These are phyloP conservation scores for Elsinoe arachidis DNA, from an alignment of 2,329 filamentous ascomycete species.

Conservation along the genomic window DNA sequence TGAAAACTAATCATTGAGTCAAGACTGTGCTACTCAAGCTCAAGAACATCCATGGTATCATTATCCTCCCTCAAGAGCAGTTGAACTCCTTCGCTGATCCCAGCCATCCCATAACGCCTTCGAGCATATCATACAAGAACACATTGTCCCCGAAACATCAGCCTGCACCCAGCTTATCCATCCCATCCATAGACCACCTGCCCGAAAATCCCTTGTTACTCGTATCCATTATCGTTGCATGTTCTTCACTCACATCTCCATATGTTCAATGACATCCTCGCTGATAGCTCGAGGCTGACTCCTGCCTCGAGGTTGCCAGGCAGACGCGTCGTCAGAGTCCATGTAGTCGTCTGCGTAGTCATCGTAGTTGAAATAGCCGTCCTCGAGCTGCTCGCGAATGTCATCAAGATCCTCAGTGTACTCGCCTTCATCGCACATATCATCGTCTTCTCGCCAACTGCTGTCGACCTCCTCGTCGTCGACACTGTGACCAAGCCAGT, in stretches of 20 bases:
- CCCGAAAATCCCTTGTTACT: not conserved
- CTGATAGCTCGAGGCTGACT: constrained; percentile 15
- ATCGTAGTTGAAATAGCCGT: constrained; percentile 22
- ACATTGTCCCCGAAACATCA: constrained; percentile 5
- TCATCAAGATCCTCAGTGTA: constrained; percentile 28
- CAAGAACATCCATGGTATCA: constrained; percentile 4
- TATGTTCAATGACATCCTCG: constrained; percentile 17
- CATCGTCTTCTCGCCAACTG: constrained; percentile 25
- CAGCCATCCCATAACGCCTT: not conserved
- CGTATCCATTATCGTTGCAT: not conserved
- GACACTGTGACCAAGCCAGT: constrained; percentile 68
- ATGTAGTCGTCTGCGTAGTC: constrained; percentile 18
- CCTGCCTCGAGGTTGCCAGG: constrained; percentile 14
- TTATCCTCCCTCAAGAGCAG: not conserved
- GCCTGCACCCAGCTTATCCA: constrained; percentile 7
- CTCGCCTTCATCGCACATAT: constrained; percentile 28
- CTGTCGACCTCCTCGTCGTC: constrained; percentile 15
- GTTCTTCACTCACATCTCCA: constrained; percentile 16
- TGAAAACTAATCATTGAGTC: not conserved
- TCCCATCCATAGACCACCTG: constrained; percentile 1
- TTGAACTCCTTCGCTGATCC: not conserved
- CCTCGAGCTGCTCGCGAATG: constrained; percentile 26
- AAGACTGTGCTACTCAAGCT: constrained; percentile 8
- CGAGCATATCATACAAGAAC: constrained; percentile 1
- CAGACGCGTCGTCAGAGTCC: constrained; percentile 20